Conservation (phyloP, 768 basidiomycete species). For the Phanerodontia chrysosporium region DNA sequence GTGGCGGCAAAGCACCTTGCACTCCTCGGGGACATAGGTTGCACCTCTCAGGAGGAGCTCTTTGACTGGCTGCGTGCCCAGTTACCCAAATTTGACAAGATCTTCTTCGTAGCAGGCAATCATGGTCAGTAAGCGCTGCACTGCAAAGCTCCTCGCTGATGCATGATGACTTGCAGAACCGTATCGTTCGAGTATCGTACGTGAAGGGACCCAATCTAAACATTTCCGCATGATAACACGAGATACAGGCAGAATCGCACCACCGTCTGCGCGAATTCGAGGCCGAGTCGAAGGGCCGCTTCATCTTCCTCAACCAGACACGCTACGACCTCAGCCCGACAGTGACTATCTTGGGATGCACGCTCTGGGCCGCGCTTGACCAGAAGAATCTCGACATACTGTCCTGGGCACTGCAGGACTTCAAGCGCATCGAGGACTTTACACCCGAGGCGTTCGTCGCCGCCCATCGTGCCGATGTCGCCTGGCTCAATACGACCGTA, state of each 20-base stretch:
- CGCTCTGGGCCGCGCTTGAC: conserved; percentile 34
- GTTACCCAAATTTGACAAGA: conserved; percentile 25
- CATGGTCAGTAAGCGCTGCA: conserved; percentile 22
- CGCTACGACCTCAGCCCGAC: conserved; percentile 30
- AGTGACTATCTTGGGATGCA: conserved; percentile 37
- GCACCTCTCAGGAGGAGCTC: conserved; percentile 25
- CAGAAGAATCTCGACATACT: conserved; percentile 26
- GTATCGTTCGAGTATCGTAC: conserved; percentile 13
- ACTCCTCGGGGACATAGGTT: conserved; percentile 35
- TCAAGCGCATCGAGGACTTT: conserved; percentile 28
- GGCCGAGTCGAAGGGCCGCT: conserved; percentile 18
- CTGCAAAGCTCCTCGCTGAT: background rate
- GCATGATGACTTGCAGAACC: conserved; percentile 7
- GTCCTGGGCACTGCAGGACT: conserved; percentile 29
- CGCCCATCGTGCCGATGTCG: conserved; percentile 26
- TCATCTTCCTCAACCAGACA: conserved; percentile 31
- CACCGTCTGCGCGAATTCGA: conserved; percentile 12
- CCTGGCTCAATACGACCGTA: conserved; percentile 30
- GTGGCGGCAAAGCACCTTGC: conserved; percentile 26
- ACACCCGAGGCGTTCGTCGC: conserved; percentile 19
- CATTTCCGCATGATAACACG: too few relatives aligned
- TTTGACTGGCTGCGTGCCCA: conserved; percentile 31
- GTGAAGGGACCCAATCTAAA: too few relatives aligned
- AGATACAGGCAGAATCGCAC: conserved; percentile 6
- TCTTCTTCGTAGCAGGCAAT: conserved; percentile 35